Evolutionary conservation across 164 flowering plant genomes (phyloP).

Genomic region (Nymphaea colorata): DNA sequence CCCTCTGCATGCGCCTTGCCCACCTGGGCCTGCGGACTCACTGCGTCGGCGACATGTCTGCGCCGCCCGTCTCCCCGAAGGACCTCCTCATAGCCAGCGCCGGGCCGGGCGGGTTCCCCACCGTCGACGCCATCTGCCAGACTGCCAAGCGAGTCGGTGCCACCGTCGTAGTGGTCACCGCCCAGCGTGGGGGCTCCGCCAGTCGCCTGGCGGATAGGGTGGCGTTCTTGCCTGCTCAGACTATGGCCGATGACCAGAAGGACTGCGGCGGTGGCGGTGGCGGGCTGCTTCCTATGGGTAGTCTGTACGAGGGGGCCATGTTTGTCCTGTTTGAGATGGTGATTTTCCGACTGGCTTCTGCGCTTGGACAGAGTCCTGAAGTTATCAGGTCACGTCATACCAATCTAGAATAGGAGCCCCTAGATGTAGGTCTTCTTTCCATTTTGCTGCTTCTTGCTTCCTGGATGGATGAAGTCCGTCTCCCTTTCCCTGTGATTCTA

Average conservation of each 20-base stretch:
- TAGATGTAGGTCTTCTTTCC: not conserved
- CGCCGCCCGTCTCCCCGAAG: constrained; percentile 59
- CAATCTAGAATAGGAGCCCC: constrained; percentile 48
- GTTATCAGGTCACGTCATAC: constrained; percentile 73
- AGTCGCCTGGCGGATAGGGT: constrained; percentile 33
- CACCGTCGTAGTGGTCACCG: constrained; percentile 56
- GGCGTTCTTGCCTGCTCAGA: constrained; percentile 65
- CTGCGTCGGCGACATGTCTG: constrained; percentile 80
- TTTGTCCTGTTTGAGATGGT: constrained; percentile 94
- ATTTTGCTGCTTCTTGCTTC: not conserved
- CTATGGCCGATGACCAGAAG: constrained; percentile 69
- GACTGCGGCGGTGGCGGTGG: constrained; percentile 13
- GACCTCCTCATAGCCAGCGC: constrained; percentile 92
- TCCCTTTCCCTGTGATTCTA: no score
- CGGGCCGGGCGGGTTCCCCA: constrained; percentile 89
- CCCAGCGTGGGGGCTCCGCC: constrained; percentile 55
- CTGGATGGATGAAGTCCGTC: no score
- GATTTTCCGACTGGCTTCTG: constrained; percentile 46
- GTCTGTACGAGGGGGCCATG: constrained; percentile 84
- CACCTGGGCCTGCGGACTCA: constrained; percentile 80
- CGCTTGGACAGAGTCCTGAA: constrained; percentile 51
- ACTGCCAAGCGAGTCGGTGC: constrained; percentile 53
- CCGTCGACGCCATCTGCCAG: constrained; percentile 77
- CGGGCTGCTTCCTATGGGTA: constrained; percentile 83
- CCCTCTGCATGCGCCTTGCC: constrained; percentile 74